Base-by-base conservation (phyloP, 345 rosid species). In the Cardamine chenopodiifolia region DNA sequence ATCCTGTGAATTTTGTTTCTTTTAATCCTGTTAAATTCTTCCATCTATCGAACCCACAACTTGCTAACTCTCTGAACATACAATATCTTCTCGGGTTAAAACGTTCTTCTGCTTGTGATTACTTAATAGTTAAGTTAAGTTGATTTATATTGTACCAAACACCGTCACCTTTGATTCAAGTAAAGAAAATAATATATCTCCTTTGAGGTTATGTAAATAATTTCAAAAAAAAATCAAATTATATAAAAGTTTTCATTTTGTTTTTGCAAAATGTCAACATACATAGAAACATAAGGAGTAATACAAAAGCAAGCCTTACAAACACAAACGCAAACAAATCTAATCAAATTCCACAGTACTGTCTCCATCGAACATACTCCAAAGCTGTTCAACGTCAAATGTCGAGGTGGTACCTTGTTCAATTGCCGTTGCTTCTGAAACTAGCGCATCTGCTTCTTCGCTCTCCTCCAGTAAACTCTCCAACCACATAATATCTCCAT, bases 371-470 rank as follows among this genome's bases (percentile, higher is more conserved):
- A 77, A 57, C 49, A 77, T 6, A 29, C 40, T 71, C 80, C 80
- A 77, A 65, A 77, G 76, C 26, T 76, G 59, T n/a, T 77, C 80
- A 71, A 65, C 40, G 4, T 77, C 80, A 65, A 77, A 65, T 7
- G 23, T 40, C 13, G 17, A 67, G 4, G 54, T 50, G 20, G 18
- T 29, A 9, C 7, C 56, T 1, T 65, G 42, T 8, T 48, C 45
- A 18, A 26, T 13, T 15, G 10, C 2, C 1, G 53, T 71, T 12
- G 11, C 48, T 32, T 39, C 73, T 40, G 19, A 20, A 44, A n/a
- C 49, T 44, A n/a, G 3, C 9, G 10, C 49, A 44, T 44, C 49
- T 44, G 10, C 8, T 44, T 15, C 49, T n/a, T 72, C 62, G 26
- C 15, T 23, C 6, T 72, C 74, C 4, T 52, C 54, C 4, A 73